Base-by-base conservation (phyloP, 1,284 basidiomycete genomes). In the Leccinum fallax region DNA sequence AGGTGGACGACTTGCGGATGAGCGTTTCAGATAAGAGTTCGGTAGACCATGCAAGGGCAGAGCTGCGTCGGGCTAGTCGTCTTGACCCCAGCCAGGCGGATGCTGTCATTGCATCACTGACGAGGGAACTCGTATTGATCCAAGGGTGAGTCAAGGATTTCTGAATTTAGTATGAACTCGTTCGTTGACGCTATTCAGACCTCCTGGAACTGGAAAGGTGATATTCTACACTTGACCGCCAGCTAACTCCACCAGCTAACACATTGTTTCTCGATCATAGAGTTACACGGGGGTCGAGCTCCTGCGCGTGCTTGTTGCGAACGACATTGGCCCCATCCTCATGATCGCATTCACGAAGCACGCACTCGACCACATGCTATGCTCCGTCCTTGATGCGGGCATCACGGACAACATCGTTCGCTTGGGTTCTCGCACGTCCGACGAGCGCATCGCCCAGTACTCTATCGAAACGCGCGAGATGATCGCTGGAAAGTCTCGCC, bases 311-410 rank as follows among this genome's bases (percentile, higher is more conserved):
- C 77, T 92, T n/a, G 66, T 88, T 11, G 72, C 73, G 8, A 88
- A 83, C 65, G 66, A 74, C 0, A 68, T 83, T 32, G 76, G 77
- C 0, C 88, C 85, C 0, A 85, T 91, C 58, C 76, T 90, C 15
- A 78, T 91, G 77, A 87, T 92, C 53, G 87, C 87, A 0, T 89
- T 85, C 72, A 92, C 90, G 0, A 92, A 92, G 67, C 90, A 92
- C 63, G 88, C 90, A 0, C 78, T 92, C 1, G 89, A 92, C 63
- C 87, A 91, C 62, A 82, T 91, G 72, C 76, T 92, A 3, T 75
- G 77, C 8, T 83, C 84, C 0, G 79, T 90, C 3, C 76, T 90
- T 2, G 85, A 91, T 63, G 82, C 81, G 0, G 72, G 73, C 0
- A 89, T 92, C 59, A 90, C 88, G 0, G 73, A 76, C 1, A 80